Conservation (phyloP, 1,284 basidiomycete species). For the Apiotrichum sp. region DNA sequence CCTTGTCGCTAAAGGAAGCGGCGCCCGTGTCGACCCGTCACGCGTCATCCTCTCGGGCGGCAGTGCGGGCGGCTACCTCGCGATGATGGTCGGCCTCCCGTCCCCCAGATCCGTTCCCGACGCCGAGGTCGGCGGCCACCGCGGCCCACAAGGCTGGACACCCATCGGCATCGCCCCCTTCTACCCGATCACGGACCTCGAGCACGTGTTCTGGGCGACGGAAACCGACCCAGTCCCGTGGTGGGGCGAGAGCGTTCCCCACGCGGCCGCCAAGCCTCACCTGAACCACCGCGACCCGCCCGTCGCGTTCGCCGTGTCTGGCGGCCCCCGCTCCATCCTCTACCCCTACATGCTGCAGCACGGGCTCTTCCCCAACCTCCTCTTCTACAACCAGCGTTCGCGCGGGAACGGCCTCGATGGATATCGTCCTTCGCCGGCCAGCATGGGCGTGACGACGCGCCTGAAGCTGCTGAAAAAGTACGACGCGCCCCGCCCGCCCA, state of each 20-base stretch:
- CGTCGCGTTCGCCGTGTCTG: slow-evolving; percentile 29
- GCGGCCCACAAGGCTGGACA: slow-evolving; percentile 27
- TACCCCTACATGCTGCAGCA: slow-evolving; percentile 47
- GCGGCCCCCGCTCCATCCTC: slow-evolving; percentile 39
- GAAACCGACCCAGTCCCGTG: slow-evolving; percentile 43
- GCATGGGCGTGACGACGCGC: slow-evolving; percentile 34
- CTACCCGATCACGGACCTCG: slow-evolving; percentile 44
- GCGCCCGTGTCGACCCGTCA: slow-evolving; percentile 25
- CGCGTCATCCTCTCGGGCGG: slow-evolving; percentile 41
- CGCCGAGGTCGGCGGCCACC: slow-evolving; percentile 37
- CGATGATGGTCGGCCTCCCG: slow-evolving; percentile 36
- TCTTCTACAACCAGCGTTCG: slow-evolving; percentile 38
- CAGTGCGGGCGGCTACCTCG: slow-evolving; percentile 42
- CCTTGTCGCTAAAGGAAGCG: slow-evolving; percentile 25
- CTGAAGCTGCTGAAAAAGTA: slow-evolving; percentile 14
- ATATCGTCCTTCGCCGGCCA: slow-evolving; percentile 30
- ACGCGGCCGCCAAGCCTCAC: slow-evolving; percentile 37
- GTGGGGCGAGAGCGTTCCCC: slow-evolving; percentile 30
- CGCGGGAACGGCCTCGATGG: slow-evolving; percentile 32
- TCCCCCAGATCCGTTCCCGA: slow-evolving; percentile 24
- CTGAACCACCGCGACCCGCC: slow-evolving; percentile 37
- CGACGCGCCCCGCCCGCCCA: slow-evolving; percentile 13
- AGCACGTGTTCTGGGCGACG: slow-evolving; percentile 42
- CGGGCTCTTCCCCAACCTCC: slow-evolving; percentile 36
- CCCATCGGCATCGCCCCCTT: slow-evolving; percentile 36